A percentile compares a stretch with the other conserved stretches of the same genome.
Conservation (phyloP, 78 protist genomes). For the Pigoraptor vietnamica region DNA sequence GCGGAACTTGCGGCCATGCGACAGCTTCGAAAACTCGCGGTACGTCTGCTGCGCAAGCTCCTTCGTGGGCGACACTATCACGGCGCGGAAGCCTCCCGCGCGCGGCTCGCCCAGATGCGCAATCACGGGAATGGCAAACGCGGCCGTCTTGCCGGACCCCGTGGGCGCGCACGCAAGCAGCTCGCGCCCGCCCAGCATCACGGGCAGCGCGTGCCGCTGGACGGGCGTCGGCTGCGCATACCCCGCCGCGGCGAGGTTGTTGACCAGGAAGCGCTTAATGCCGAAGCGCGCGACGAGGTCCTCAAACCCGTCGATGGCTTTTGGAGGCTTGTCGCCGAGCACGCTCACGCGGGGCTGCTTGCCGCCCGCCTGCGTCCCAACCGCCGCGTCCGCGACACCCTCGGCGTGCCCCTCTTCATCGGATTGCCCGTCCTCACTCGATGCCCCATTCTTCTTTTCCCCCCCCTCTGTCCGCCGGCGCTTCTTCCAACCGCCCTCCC, state of each 20-base stretch:
- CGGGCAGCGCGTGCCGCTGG: constrained; percentile 29
- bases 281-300: neutral
- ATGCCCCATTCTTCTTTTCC: neutral
- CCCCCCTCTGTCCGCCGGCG: neutral
- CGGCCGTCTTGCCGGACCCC: constrained; percentile 91
- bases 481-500: too few species aligned
- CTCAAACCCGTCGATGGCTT: neutral
- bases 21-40: neutral
- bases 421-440: too few species aligned
- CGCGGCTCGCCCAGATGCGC: constrained; percentile 16
- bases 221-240: constrained; percentile 20
- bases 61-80: constrained; percentile 78
- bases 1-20: constrained; percentile 1
- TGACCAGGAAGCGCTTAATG: neutral
- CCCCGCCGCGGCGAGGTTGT: neutral
- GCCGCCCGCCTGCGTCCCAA: neutral
- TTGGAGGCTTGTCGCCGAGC: neutral
- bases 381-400: neutral
- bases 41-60: constrained; percentile 74
- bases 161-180: constrained; percentile 86
- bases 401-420: too few species aligned
- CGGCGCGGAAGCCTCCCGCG: constrained; percentile 55
- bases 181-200: constrained; percentile 60
- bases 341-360: neutral
- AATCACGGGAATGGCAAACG: constrained; percentile 75